A percentile compares a stretch with the other conserved stretches of the same genome.
Evolutionary conservation across 2,329 filamentous ascomycete species (phyloP).

Genomic region (Aspergillus intermedius): DNA sequence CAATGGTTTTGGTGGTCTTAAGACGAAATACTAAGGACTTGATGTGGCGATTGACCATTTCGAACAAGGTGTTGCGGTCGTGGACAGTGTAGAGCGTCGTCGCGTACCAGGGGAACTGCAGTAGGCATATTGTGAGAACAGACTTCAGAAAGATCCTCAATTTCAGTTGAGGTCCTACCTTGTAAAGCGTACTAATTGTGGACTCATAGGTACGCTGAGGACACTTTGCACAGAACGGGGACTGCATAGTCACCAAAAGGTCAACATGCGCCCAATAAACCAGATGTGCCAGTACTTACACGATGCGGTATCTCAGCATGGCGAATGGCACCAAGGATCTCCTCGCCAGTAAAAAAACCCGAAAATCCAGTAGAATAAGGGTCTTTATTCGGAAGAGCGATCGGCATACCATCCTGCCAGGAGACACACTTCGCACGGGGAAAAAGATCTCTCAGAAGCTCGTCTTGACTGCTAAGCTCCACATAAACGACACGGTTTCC

Average conservation of each 20-base stretch:
- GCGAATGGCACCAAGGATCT: slow-evolving; percentile 41
- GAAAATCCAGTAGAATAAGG: slow-evolving; percentile 45
- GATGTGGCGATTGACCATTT: slow-evolving; percentile 50
- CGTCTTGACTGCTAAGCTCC: slow-evolving; percentile 41
- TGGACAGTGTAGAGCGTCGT: slow-evolving; percentile 39
- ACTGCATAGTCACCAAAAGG: slow-evolving; percentile 25
- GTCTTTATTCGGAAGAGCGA: slow-evolving; percentile 30
- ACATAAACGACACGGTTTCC: slow-evolving; percentile 45
- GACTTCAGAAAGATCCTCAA: neutral
- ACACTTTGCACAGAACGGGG: slow-evolving; percentile 44
- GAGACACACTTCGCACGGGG: slow-evolving; percentile 45
- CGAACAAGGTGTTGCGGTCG: slow-evolving; percentile 43
- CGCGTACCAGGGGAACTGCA: slow-evolving; percentile 47
- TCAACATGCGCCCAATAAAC: neutral
- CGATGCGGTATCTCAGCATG: slow-evolving; percentile 45
- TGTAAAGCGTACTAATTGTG: slow-evolving; percentile 47
- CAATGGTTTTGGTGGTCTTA: slow-evolving; percentile 35
- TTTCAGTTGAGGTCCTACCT: slow-evolving; percentile 26
- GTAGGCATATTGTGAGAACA: slow-evolving; percentile 7
- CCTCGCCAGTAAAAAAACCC: slow-evolving; percentile 47
- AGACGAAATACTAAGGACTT: slow-evolving; percentile 62
- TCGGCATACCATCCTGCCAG: slow-evolving; percentile 37
- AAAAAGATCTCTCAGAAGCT: slow-evolving; percentile 47
- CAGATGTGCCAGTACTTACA: slow-evolving; percentile 30
- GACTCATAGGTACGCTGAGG: slow-evolving; percentile 49